Evolutionary conservation across 345 rosid species (phyloP).

Genomic region (Populus alba): DNA sequence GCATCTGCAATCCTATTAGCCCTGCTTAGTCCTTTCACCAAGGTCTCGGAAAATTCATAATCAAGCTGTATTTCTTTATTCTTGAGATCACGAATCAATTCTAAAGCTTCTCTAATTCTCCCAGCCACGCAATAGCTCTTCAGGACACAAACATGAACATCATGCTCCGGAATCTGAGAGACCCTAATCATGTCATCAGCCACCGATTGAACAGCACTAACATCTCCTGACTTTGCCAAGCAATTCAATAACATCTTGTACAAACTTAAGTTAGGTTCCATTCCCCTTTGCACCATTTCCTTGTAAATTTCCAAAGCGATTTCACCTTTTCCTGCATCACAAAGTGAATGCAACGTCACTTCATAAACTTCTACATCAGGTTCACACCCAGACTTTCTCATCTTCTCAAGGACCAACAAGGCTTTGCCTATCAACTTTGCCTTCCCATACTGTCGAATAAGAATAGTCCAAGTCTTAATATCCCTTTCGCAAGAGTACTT

Average conservation of each 20-base stretch:
- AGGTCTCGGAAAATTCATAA: slow-evolving; percentile 51
- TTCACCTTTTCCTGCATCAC: slow-evolving; percentile 56
- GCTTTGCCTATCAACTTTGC: slow-evolving; percentile 62
- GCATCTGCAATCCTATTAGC: slow-evolving; percentile 71
- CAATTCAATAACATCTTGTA: slow-evolving; percentile 56
- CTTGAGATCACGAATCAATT: slow-evolving; percentile 57
- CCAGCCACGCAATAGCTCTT: slow-evolving; percentile 67
- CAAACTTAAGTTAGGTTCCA: slow-evolving; percentile 44
- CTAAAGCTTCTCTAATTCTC: slow-evolving; percentile 71
- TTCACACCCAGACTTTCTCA: slow-evolving; percentile 55
- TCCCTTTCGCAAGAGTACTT: slow-evolving; percentile 45
- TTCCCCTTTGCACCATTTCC: slow-evolving; percentile 63
- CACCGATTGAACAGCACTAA: slow-evolving; percentile 45
- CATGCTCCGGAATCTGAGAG: slow-evolving; percentile 47
- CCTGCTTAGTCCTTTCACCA: slow-evolving; percentile 69
- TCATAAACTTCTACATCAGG: slow-evolving; percentile 50
- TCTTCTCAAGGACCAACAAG: slow-evolving; percentile 52
- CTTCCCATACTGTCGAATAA: slow-evolving; percentile 59
- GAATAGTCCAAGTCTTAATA: slow-evolving; percentile 69
- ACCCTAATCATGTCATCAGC: slow-evolving; percentile 59
- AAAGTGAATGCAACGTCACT: slow-evolving; percentile 48
- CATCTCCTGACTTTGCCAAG: slow-evolving; percentile 44
- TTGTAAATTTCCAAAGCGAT: slow-evolving; percentile 64
- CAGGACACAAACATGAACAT: slow-evolving; percentile 50
- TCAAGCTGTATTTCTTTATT: slow-evolving; percentile 43